Evolutionary conservation across 1,139 yeast genomes (phyloP), one percentile per base, ranked within the genome.

Genomic region (Blastobotrys serpentis): DNA sequence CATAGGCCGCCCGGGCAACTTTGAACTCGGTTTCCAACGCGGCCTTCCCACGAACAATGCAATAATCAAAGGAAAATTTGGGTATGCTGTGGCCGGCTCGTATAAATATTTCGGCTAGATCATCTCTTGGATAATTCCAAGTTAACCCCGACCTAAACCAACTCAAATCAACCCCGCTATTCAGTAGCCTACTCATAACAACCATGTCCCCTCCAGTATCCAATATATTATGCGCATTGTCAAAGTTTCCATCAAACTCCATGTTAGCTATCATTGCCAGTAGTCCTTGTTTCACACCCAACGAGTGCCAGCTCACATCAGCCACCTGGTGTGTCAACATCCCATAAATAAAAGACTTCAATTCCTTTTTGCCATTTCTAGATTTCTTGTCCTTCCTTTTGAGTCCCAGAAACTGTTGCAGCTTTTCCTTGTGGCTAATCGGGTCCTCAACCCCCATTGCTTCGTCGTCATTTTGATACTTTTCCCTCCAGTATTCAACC

Each of bases 271-370:
- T 56, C 57, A 73, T 72, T 29, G 69, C 60, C 30, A 81, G 62
- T 14, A 81, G 56, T 0, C 86, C 86, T 58, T 79, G 77, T 10
- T 68, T 62, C 17, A 75, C 57, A 1, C 78, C 71, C 14, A 81
- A 62, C 0, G 84, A 79, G 59, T 81, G 86, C 86, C 86, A 81
- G 19, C 81, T 69, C 0, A 79, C 74, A 53, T 81, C 86, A 1
- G 81, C 70, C 0, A 79, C 70, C 53, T 81, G 85, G 58, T 81
- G 86, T 0, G 78, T 65, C 48, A 78, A 70, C 0, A 78, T 59
- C 0, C 85, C 86, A 48, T 72, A 69, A 1, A 81, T 56, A 55
- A 81, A 81, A 0, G 82, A 74, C 52, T 75, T 74, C 19, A 81
- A 61, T 10, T 32, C 30, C 52, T 23, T 23, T 5, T 23, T 23